Base-by-base conservation (phyloP, 192 early-diverging fungal genomes). In the Coemansia umbellata region DNA sequence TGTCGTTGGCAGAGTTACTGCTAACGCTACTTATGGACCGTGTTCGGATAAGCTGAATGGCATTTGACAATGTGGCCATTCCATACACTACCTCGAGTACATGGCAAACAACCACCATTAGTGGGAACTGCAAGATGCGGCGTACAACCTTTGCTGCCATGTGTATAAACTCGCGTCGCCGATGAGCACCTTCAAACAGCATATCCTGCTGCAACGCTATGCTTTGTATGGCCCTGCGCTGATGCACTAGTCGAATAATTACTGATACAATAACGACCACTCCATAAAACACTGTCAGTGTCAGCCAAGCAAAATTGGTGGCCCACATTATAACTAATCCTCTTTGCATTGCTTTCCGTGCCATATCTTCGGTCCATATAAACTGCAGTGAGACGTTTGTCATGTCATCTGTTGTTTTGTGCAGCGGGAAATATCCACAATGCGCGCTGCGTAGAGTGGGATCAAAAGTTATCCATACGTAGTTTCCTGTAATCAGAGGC, bases 51-150 rank as follows among this genome's bases (percentile, higher is more conserved):
- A 74, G 36, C 26, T 53, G 47, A 4, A 74, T 30, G 7, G 59
- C 55, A 17, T 37, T 43, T 26, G 54, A 49, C 23, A 72, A 45
- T 1, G 55, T 63, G 0, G 37, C 57, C 64, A 67, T 67, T 13
- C 60, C 71, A 28, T 63, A 74, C 9, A 74, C 52, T 19, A 74
- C 71, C 42, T 74, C 71, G 3, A 74, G 60, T 8, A 67, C 28
- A 23, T 74, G 71, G 55, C 71, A 67, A 1, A 67, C 65, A 9
- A 74, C 57, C 5, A 74, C 64, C 60, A 74, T 66, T 31, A 67
- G 39, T 13, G 71, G 71, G 35, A 74, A 74, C 36, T 74, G 71
- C 51, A 74, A 42, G n/a, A 74, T 67, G 31, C 71, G 71, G 5
- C 71, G 64, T 13, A 66, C 56, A 0, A 74, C 71, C 8, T 53